Evolutionary conservation across 164 flowering plant species (phyloP).

Genomic region (Umbilicus rupestris): DNA sequence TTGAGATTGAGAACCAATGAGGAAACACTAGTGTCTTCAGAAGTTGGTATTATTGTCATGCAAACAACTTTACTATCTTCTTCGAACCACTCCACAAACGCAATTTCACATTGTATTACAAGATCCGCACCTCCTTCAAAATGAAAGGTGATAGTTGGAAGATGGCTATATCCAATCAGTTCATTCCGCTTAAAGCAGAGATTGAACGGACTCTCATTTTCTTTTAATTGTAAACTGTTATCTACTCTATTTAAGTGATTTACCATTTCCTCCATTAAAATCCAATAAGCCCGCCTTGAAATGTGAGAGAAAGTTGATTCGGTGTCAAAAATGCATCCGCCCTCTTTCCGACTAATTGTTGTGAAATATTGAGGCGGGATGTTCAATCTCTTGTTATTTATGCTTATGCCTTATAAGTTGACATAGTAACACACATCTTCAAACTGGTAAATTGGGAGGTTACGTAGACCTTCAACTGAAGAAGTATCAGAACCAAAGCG

Average conservation of each 20-base stretch:
- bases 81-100: not conserved
- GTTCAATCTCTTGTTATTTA: not conserved
- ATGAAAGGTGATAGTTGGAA: constrained; percentile 2
- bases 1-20: too few relatives aligned
- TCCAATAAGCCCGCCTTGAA: not conserved
- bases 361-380: not conserved
- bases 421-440: not conserved
- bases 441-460: not conserved
- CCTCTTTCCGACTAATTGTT: not conserved
- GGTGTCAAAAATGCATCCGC: not conserved
- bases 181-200: not conserved
- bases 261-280: not conserved
- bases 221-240: not conserved
- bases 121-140: constrained; percentile 4
- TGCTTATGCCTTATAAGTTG: not conserved
- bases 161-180: not conserved
- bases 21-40: too few relatives aligned
- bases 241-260: not conserved
- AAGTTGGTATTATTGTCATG: not conserved
- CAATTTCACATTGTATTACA: not conserved
- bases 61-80: not conserved
- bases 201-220: not conserved
- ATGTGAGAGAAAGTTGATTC: not conserved
- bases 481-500: not conserved
- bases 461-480: not conserved